A percentile compares a stretch with the other conserved stretches of the same genome.
Evolutionary conservation across 495 filamentous ascomycete species (phyloP).

Genomic region (Podospora appendiculata): DNA sequence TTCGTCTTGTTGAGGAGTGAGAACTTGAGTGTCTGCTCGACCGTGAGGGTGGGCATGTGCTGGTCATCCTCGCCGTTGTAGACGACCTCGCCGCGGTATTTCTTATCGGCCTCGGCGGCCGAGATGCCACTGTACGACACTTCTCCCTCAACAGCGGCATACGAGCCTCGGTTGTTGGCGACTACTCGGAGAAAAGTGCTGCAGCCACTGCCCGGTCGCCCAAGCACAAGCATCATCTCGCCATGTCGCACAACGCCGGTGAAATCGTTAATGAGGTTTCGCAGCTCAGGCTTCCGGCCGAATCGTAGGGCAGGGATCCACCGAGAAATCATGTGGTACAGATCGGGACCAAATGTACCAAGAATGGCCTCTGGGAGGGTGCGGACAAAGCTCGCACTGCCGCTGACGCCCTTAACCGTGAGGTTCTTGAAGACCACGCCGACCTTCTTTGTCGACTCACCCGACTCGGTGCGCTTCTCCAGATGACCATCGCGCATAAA

Average conservation of each 20-base stretch:
- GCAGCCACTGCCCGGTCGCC: conserved; percentile 73
- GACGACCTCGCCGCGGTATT: conserved; percentile 74
- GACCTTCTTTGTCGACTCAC: conserved; percentile 70
- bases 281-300: conserved; percentile 33
- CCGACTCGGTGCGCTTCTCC: conserved; percentile 61
- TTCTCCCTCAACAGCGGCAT: conserved; percentile 61
- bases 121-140: conserved; percentile 72
- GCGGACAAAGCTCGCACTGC: conserved; percentile 59
- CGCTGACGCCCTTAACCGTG: conserved; percentile 65
- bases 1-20: conserved; percentile 78
- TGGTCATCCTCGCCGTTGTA: conserved; percentile 79
- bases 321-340: conserved; percentile 59
- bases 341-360: conserved; percentile 79
- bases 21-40: conserved; percentile 76
- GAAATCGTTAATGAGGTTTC: conserved; percentile 66
- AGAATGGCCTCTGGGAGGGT: conserved; percentile 71
- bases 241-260: conserved; percentile 71
- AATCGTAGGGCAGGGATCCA: conserved; percentile 57
- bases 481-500: conserved; percentile 78
- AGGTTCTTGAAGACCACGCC: conserved; percentile 78
- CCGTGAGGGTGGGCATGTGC: conserved; percentile 70
- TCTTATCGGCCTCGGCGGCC: conserved; percentile 56
- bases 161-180: conserved; percentile 59
- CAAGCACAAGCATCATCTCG: conserved; percentile 76
- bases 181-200: conserved; percentile 73